Evolutionary conservation across 495 filamentous ascomycete species (phyloP).

Genomic region (Diplogelasinospora grovesii): DNA sequence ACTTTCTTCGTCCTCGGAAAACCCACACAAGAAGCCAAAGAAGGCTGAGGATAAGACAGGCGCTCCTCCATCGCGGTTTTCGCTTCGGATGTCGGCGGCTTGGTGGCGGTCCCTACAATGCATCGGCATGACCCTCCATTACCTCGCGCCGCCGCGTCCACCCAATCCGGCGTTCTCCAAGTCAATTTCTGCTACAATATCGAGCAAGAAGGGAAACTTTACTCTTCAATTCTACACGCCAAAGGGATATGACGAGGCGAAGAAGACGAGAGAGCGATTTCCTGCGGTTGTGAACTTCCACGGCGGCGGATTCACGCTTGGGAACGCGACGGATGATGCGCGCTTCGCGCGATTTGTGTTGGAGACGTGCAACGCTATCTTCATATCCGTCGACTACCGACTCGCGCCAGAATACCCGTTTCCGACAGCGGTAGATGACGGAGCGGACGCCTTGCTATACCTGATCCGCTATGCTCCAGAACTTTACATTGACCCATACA

Average conservation of each 20-base stretch:
- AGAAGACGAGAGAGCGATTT: slow-evolving; percentile 46
- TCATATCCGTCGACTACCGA: slow-evolving; percentile 69
- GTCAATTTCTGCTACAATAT: slow-evolving; percentile 55
- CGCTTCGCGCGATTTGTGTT: slow-evolving; percentile 54
- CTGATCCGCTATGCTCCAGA: slow-evolving; percentile 53
- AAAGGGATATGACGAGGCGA: slow-evolving; percentile 47
- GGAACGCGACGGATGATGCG: slow-evolving; percentile 62
- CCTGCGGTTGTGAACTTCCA: slow-evolving; percentile 71
- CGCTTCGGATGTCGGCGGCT: slow-evolving; percentile 63
- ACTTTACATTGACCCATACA: slow-evolving; percentile 31
- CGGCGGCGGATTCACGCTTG: slow-evolving; percentile 74
- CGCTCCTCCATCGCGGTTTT: slow-evolving; percentile 49
- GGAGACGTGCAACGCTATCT: slow-evolving; percentile 49
- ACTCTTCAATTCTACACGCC: slow-evolving; percentile 79
- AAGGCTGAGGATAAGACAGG: slow-evolving; percentile 33
- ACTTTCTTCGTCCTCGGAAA: no score
- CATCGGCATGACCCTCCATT: slow-evolving; percentile 73
- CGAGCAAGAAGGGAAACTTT: slow-evolving; percentile 46
- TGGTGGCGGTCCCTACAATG: slow-evolving; percentile 75
- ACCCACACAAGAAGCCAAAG: slow-evolving; percentile 22
- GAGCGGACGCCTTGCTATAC: slow-evolving; percentile 62
- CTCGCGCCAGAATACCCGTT: slow-evolving; percentile 74
- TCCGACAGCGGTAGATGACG: slow-evolving; percentile 69
- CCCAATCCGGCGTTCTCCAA: slow-evolving; percentile 61
- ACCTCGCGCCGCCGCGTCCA: slow-evolving; percentile 57